A percentile compares a stretch with the other conserved stretches of the same genome.
phyloP scores from a whole-genome alignment of 1,139 yeast species.

The Waltiozyma sp. region DNA sequence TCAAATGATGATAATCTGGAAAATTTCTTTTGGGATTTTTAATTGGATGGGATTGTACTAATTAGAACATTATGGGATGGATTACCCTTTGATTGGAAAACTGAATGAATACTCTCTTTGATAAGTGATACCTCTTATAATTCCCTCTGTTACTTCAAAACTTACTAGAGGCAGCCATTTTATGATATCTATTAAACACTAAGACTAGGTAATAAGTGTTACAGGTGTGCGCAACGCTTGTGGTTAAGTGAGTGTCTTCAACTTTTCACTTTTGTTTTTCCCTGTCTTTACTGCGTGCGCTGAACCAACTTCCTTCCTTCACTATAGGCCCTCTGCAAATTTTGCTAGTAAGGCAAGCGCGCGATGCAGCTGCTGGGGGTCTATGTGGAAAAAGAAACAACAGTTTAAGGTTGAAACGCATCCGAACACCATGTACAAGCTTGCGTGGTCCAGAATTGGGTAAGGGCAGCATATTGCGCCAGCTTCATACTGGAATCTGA shows the following conservation, averaged over 20 bases:
- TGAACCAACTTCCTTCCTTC: neutral
- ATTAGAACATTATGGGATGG: no score
- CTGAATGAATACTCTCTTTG: neutral
- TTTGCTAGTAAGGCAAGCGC: neutral
- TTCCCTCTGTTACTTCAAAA: neutral
- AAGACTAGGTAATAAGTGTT: neutral
- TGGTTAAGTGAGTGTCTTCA: neutral
- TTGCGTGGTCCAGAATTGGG: neutral
- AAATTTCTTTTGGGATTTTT: no score
- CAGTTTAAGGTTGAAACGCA: neutral
- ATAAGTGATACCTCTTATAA: neutral
- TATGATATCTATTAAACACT: neutral
- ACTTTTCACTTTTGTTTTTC: slow-evolving; percentile 2
- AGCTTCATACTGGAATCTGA: neutral
- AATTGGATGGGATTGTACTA: no score
- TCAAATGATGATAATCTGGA: neutral
- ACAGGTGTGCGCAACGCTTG: neutral
- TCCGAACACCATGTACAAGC: slow-evolving; percentile 2
- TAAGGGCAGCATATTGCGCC: neutral
- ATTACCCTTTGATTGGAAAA: no score
- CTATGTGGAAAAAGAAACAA: neutral
- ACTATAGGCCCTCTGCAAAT: neutral
- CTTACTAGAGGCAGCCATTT: slow-evolving; percentile 45
- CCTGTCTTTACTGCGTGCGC: neutral
- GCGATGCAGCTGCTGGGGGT: neutral